A percentile compares a stretch with the other conserved stretches of the same genome.
phyloP scores from a whole-genome alignment of 1,139 yeast genomes.

The Yamadazyma sp. region DNA sequence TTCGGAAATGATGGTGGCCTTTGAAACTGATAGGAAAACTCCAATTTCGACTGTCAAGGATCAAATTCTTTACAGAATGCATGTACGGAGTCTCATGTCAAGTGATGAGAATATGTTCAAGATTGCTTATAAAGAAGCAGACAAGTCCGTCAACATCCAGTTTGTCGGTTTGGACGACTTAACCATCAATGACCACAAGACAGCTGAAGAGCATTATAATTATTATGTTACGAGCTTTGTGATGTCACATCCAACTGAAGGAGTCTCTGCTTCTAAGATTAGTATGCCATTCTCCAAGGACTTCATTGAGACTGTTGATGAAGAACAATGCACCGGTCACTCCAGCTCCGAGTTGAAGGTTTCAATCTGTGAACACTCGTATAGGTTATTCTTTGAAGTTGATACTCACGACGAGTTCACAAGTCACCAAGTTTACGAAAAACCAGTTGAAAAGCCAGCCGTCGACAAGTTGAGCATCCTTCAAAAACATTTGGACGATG shows the following conservation, averaged over 20 bases:
- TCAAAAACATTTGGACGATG: conserved; percentile 30
- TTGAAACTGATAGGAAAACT: conserved; percentile 73
- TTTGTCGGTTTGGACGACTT: conserved; percentile 86
- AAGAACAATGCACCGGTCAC: conserved; percentile 64
- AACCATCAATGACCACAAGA: conserved; percentile 75
- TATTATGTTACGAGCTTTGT: conserved; percentile 90
- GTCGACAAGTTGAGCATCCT: conserved; percentile 30
- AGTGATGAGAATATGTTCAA: conserved; percentile 92
- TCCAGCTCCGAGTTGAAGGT: conserved; percentile 76
- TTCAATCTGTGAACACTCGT: conserved; percentile 76
- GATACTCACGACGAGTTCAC: conserved; percentile 83
- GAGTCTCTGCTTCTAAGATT: conserved; percentile 80
- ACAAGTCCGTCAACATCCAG: conserved; percentile 65
- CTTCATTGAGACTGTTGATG: conserved; percentile 56
- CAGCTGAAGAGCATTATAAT: conserved; percentile 82
- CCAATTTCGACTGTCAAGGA: conserved; percentile 73
- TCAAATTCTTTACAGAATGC: conserved; percentile 88
- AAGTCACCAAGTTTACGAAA: conserved; percentile 47
- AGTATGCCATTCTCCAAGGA: conserved; percentile 72
- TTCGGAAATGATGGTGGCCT: conserved; percentile 75
- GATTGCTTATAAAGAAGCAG: conserved; percentile 62
- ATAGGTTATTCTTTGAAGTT: conserved; percentile 76
- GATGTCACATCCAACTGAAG: conserved; percentile 97
- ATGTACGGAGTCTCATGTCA: conserved; percentile 77
- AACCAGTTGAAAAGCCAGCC: conserved; percentile 25